These are phyloP conservation scores for Cinnamomum micranthum DNA, from an alignment of 164 flowering plant species.

Conservation along the genomic window DNA sequence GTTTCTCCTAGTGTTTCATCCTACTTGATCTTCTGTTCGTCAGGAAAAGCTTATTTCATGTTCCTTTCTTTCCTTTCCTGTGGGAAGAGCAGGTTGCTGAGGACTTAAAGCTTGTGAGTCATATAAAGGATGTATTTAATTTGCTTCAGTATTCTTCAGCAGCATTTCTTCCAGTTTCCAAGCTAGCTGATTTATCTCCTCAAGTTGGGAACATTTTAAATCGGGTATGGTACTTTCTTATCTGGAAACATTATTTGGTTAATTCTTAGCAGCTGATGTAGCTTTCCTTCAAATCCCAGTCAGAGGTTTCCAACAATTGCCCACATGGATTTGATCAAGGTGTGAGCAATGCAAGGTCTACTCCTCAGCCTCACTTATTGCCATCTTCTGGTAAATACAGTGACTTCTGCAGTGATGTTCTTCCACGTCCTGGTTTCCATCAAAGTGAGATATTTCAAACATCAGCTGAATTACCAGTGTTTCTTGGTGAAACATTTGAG, in stretches of 20 bases:
- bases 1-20: no score
- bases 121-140: conserved; percentile 37
- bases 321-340: not conserved
- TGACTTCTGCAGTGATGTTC: not conserved
- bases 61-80: not conserved
- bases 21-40: not conserved
- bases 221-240: not conserved
- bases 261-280: not conserved
- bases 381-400: conserved; percentile 1
- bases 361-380: not conserved
- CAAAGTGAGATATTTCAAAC: conserved; percentile 1
- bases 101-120: conserved; percentile 38
- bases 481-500: not conserved
- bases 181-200: not conserved
- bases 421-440: not conserved
- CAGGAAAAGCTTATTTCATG: not conserved
- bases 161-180: conserved; percentile 1
- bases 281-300: not conserved
- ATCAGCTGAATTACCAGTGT: not conserved
- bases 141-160: conserved; percentile 21
- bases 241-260: not conserved
- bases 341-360: not conserved
- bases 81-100: conserved; percentile 50
- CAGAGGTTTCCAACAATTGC: conserved; percentile 1
- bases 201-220: not conserved